Evolutionary conservation across 352 stramenopile species (phyloP), one percentile per base, ranked within the genome.

Genomic region (Pythium aphanidermatum): DNA sequence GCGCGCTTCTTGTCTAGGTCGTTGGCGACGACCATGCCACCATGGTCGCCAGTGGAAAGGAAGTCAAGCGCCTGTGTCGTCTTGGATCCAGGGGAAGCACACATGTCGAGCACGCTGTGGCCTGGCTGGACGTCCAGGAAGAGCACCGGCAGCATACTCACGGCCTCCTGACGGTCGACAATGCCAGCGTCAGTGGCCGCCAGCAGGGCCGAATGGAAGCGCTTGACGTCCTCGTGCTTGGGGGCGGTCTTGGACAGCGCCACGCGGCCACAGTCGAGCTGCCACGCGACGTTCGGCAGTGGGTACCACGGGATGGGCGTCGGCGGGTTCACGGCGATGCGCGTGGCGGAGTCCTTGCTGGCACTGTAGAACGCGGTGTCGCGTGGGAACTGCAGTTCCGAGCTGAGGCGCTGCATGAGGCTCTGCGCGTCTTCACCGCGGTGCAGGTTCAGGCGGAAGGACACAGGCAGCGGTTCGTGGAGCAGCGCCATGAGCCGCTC

Each of bases 31-130:
- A 99, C 90, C 40, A 96, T 79, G 13, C 95, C 82, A 7, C 61
- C 17, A 5, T 48, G 25, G 16, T 38, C 28, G 5, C 30, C 26
- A 2, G 40, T 19, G 13, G 80, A 48, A 27, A 93, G 51, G 30
- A 92, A 84, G 44, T 97, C 96, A 14, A 99, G 72, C 40, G 99
- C 75, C 65, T 99, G 96, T 32, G 88, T 96, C 19, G 97, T 99
- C 66, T 99, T 99, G 34, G 87, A 98, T 13, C 97, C 97, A 0
- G 97, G 97, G n/a, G 97, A 98, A 12, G 97, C 96, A 51, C 80
- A 92, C 78, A 94, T 91, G 49, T 94, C 79, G 21, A 92, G 63
- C 34, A 90, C 78, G 26, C 48, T 59, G 50, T 98, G 79, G 46
- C 86, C 60, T 2, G 74, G 79, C 35, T 97, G 57, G 5, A 97